Evolutionary conservation across 169 alveolate species (phyloP), one percentile per base, ranked within the genome.

Genomic region (Eimeria necatrix): DNA sequence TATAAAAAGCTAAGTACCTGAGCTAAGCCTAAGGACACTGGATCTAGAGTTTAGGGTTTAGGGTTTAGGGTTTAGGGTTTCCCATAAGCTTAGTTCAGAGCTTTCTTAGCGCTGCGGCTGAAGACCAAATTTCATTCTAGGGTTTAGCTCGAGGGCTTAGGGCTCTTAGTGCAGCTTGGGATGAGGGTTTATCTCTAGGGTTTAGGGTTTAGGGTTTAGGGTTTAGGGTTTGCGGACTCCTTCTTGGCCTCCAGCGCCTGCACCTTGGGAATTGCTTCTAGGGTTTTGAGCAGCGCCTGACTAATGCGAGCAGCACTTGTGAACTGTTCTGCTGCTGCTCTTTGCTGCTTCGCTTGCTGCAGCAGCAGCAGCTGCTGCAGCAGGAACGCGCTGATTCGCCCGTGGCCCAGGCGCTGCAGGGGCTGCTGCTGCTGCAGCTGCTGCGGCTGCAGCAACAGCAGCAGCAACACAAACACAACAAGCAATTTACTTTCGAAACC

Each of bases 351-450:
- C 14, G 32, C 78, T 12, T 68, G 78, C 78, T 68, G 78, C 46
- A 68, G 78, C 78, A 68, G 32, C 78, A 20, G 78, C 32, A 68
- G 32, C 78, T 68, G 78, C 78, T 68, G 78, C 78, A 68, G 32
- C 48, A 68, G 32, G 20, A 68, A 68, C 32, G 32, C 22, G 78
- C 78, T 68, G 32, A 68, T 22, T 12, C 78, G 78, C 68, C 68
- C 68, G 22, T 18, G 22, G 18, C 68, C 68, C 10, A 18, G 18
- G 10, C 22, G 22, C 68, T 56, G 68, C n/a, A n/a, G n/a, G n/a
- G n/a, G n/a, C 78, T 68, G 48, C 78, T 68, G 78, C 78, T 68
- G 48, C 4, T 68, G 78, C 4, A 12, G 78, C 4, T 14, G 78
- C 22, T 14, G 32, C 32, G 78, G 32, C 46, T 68, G 78, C 78